Evolutionary conservation across 768 basidiomycete genomes (phyloP).

Genomic region (Rubroboletus pulcherrimus): DNA sequence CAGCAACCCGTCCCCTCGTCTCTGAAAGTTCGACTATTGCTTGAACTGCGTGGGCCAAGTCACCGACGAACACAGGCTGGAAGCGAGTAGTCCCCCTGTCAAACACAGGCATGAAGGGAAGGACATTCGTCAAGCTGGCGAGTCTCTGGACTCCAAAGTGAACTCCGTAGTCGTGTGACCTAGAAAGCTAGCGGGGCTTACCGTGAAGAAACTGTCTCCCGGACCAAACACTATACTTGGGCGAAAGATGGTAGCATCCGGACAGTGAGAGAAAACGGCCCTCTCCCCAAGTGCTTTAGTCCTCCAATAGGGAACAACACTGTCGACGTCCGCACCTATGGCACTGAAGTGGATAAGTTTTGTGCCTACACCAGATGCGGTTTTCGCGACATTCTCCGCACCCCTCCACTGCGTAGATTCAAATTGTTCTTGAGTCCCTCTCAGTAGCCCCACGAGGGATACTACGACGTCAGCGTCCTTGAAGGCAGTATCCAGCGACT

Average conservation of each 20-base stretch:
- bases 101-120: conserved; percentile 77
- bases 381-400: conserved; percentile 59
- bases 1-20: conserved; percentile 33
- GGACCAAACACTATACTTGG: conserved; percentile 76
- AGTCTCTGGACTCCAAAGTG: conserved; percentile 45
- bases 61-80: conserved; percentile 71
- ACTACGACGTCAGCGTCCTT: conserved; percentile 54
- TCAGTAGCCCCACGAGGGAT: conserved; percentile 67
- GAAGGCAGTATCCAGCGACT: conserved; percentile 47
- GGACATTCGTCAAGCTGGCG: conserved; percentile 50
- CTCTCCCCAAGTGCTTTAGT: conserved; percentile 64
- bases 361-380: conserved; percentile 49
- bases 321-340: conserved; percentile 64
- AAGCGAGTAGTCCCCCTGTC: conserved; percentile 63
- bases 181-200: conserved; percentile 29
- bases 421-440: conserved; percentile 53
- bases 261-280: conserved; percentile 43
- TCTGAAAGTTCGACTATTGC: conserved; percentile 45
- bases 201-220: conserved; percentile 73
- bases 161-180: not conserved
- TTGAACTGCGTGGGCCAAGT: conserved; percentile 61
- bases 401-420: conserved; percentile 62
- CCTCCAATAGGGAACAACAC: conserved; percentile 54
- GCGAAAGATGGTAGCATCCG: conserved; percentile 58
- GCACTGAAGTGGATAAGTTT: conserved; percentile 67